Percentiles rank a stretch among this genome's conserved stretches.
These are phyloP conservation scores for Starmerella stigmatis DNA, from an alignment of 805 yeast genomes.

Conservation along the genomic window DNA sequence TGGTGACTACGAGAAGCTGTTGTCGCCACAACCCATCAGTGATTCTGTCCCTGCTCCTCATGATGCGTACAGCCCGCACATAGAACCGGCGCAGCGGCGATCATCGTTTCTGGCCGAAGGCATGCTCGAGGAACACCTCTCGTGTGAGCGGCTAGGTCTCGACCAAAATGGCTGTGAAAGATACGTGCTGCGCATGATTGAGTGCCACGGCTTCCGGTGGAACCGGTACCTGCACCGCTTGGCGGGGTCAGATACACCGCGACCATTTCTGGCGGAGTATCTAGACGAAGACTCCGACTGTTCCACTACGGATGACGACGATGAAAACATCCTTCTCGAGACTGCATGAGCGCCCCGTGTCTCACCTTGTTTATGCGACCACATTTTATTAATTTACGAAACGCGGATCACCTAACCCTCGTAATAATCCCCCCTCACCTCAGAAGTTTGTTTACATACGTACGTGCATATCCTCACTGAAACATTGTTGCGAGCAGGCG, in stretches of 20 bases:
- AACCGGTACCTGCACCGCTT: conserved; percentile 11
- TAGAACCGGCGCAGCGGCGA: conserved; percentile 12
- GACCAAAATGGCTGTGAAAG: conserved; percentile 12
- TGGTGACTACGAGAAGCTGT: not conserved
- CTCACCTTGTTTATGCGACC: not conserved
- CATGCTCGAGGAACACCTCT: conserved; percentile 15
- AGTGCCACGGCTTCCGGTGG: conserved; percentile 19
- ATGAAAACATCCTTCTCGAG: not conserved
- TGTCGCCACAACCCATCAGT: not conserved
- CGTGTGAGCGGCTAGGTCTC: conserved; percentile 10
- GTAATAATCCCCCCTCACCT: not conserved
- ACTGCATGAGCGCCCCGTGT: not conserved
- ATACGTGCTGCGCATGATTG: conserved; percentile 13
- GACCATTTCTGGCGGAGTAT: not conserved
- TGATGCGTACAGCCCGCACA: not conserved
- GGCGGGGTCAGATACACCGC: not conserved
- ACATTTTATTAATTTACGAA: not conserved
- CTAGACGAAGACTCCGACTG: conserved; percentile 1
- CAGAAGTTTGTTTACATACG: conserved; percentile 1
- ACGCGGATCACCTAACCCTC: too few species aligned
- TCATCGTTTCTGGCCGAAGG: conserved; percentile 10
- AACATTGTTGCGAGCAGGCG: not conserved
- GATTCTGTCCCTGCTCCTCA: not conserved
- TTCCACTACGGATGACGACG: conserved; percentile 8
- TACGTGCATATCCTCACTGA: not conserved